Evolutionary conservation across 2,329 filamentous ascomycete genomes (phyloP), one percentile per base, ranked within the genome.

Genomic region (Keithomyces neogunnii): DNA sequence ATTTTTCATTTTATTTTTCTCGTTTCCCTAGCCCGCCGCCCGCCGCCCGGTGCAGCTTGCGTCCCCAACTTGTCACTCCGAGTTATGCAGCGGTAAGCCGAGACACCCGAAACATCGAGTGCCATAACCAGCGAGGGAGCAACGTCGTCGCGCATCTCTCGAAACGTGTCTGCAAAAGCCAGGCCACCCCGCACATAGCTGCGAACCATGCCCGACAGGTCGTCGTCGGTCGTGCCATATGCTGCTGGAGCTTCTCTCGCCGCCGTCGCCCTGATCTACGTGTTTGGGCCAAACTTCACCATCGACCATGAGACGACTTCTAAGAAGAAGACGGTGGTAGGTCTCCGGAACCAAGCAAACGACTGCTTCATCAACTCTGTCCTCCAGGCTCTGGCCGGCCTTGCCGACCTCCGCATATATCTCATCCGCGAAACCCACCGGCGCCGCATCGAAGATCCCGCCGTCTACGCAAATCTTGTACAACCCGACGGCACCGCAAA

Each of bases 321-420:
- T 42, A 84, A 88, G 60, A 93, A 90, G 69, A 92, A 89, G 64
- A 88, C 88, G 53, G 88, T 95, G 43, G 90, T 97, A 51, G 93
- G 93, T 39, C 77, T 97, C 51, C 76, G 78, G 49, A 99, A 99
- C 69, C 84, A 89, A 7, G 93, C 92, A 59, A 99, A 99, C 69
- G 93, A 93, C 69, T 93, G 88, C 73, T 93, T 92, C 70, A 96
- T 97, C 73, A 99, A 99, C 70, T 96, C 90, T 29, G 87, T 96
- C 26, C 80, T 99, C 36, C 93, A 99, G 72, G 90, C 89, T 6
- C 78, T 99, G 43, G 92, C 93, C 11, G 93, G 93, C 3, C 75
- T 97, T 33, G 88, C 87, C 47, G 90, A 97, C 66, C 74, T 99
- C 63, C 85, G 93, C 56, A 71, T 93, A 59, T 99, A 96, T 71